Conservation (phyloP, 495 filamentous ascomycete genomes). For the Penicillium mononematosum region DNA sequence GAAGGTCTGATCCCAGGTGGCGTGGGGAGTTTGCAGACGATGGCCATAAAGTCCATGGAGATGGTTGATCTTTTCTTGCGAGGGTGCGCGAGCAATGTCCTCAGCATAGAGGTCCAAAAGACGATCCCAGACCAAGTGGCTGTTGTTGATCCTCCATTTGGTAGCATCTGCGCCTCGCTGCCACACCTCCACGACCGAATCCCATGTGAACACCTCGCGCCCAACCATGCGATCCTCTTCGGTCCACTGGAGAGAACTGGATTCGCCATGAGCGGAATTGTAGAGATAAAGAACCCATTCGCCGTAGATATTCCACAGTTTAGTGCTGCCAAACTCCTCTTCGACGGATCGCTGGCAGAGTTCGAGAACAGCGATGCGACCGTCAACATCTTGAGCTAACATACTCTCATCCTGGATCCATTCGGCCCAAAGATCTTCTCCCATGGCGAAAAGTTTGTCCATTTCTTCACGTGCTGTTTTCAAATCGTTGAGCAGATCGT, state of each 20-base stretch:
- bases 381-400: conserved; percentile 58
- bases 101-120: conserved; percentile 60
- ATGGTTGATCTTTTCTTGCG: conserved; percentile 58
- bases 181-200: conserved; percentile 75
- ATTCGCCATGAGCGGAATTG: conserved; percentile 56
- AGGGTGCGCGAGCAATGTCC: conserved; percentile 60
- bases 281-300: conserved; percentile 81
- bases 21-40: conserved; percentile 76
- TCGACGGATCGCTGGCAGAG: conserved; percentile 74
- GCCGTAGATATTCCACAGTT: conserved; percentile 85
- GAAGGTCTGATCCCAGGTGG: conserved; percentile 81
- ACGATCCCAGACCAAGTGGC: conserved; percentile 84
- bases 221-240: conserved; percentile 74
- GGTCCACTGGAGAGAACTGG: conserved; percentile 60
- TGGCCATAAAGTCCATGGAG: conserved; percentile 69
- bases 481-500: conserved; percentile 61
- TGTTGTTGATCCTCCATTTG: conserved; percentile 78
- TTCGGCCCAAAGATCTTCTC: conserved; percentile 62
- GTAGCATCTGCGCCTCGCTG: conserved; percentile 74
- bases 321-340: conserved; percentile 80
- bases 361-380: conserved; percentile 76
- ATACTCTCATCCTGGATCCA: conserved; percentile 64
- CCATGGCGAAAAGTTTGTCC: conserved; percentile 64
- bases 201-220: conserved; percentile 75
- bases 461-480: conserved; percentile 63